Percentiles rank a stretch among this genome's conserved stretches.
Evolutionary conservation across 352 stramenopile species (phyloP).

Genomic region (Phytophthora colocasiae): DNA sequence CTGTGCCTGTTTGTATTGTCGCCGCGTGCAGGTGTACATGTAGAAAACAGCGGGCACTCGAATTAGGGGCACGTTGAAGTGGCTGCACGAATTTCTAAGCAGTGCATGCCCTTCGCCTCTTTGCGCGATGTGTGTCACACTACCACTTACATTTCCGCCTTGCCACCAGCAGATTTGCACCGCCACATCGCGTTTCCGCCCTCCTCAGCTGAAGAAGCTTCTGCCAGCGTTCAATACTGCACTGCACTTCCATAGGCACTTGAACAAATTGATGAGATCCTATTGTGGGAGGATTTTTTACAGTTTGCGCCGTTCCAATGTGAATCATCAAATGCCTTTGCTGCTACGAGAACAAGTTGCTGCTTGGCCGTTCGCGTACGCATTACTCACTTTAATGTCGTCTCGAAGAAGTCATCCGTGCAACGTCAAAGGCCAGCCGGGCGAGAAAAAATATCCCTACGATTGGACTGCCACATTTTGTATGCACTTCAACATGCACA

Average conservation of each 20-base stretch:
- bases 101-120: constrained; percentile 2
- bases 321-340: constrained; percentile 2
- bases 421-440: constrained; percentile 22
- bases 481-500: constrained; percentile 38
- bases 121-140: constrained; percentile 15
- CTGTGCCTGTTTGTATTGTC: constrained; percentile 31
- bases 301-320: constrained; percentile 15
- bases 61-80: constrained; percentile 23
- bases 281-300: constrained; percentile 6
- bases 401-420: constrained; percentile 18
- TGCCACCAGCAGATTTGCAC: constrained; percentile 17
- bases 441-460: constrained; percentile 35
- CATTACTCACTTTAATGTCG: constrained; percentile 31
- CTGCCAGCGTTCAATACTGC: not conserved
- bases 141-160: not conserved
- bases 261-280: too few species aligned
- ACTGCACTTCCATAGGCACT: too few species aligned
- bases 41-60: constrained; percentile 14
- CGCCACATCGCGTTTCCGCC: constrained; percentile 13
- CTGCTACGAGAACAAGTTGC: constrained; percentile 17
- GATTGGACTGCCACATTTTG: constrained; percentile 26
- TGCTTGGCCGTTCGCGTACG: constrained; percentile 30
- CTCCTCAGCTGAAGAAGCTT: constrained; percentile 10
- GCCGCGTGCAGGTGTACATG: constrained; percentile 16
- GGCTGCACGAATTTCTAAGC: constrained; percentile 13